phyloP scores from a whole-genome alignment of 2,329 filamentous ascomycete genomes.

The Hypoxylon sp. region DNA sequence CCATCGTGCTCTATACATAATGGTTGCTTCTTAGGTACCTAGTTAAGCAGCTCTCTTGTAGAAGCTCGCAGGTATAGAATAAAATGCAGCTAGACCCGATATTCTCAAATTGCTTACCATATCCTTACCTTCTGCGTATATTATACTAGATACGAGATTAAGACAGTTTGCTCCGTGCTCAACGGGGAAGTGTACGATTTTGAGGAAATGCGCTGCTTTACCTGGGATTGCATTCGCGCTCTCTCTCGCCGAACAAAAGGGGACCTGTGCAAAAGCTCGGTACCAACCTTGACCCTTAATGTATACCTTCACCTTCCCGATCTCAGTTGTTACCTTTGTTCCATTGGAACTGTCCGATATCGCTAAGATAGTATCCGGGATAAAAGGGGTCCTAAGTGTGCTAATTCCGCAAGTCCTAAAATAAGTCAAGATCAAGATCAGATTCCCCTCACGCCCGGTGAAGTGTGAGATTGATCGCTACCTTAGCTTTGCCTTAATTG shows the following conservation, averaged over 20 bases:
- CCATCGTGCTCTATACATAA: no score
- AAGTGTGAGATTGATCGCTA: background rate
- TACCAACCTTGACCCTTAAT: no score
- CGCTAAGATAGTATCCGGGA: no score
- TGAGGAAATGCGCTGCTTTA: background rate
- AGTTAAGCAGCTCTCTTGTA: background rate
- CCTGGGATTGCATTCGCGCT: background rate
- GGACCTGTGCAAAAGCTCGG: background rate
- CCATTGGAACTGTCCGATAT: no score
- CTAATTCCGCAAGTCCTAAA: background rate
- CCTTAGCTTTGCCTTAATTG: background rate
- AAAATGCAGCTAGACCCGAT: background rate
- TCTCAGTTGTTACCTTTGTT: no score
- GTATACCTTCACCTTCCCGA: no score
- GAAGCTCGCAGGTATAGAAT: background rate
- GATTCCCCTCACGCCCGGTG: background rate
- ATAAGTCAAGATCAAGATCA: background rate
- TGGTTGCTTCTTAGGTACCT: background rate
- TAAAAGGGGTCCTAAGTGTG: no score
- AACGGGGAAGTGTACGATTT: background rate
- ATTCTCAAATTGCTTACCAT: no score
- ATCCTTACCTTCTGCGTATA: no score
- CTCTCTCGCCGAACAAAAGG: background rate
- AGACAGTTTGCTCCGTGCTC: no score
- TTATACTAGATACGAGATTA: background rate